Evolutionary conservation across 2,329 filamentous ascomycete species (phyloP).

Genomic region (Huntiella abstrusa): DNA sequence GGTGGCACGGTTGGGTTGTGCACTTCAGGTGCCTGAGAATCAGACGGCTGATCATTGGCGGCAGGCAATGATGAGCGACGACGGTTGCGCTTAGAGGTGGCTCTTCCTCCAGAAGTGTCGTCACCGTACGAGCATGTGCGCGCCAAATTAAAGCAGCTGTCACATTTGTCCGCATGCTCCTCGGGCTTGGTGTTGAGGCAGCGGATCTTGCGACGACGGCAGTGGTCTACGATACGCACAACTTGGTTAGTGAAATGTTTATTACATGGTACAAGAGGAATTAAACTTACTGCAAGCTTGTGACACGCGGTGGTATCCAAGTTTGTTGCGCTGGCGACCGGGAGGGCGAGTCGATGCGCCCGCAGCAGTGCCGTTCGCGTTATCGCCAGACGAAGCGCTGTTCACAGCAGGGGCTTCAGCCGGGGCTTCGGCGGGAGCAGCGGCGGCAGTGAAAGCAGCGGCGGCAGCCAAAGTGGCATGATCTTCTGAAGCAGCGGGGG

Average conservation of each 20-base stretch:
- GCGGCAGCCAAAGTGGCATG: constrained; percentile 13
- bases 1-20: too few species aligned
- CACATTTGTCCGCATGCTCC: constrained; percentile 47
- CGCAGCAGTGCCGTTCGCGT: not conserved
- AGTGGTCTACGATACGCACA: constrained; percentile 48
- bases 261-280: not conserved
- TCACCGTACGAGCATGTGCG: too few species aligned
- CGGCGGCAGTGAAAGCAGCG: constrained; percentile 16
- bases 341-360: too few species aligned
- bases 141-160: constrained; percentile 68
- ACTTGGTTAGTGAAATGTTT: not conserved
- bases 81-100: too few species aligned
- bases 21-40: too few species aligned
- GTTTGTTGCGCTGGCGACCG: constrained; percentile 47
- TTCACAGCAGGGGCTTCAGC: too few species aligned
- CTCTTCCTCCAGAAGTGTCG: too few species aligned
- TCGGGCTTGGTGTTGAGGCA: constrained; percentile 28
- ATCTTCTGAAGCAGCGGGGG: not conserved
- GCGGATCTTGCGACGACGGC: constrained; percentile 80
- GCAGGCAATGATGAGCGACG: too few species aligned
- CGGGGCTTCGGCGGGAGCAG: constrained; percentile 14
- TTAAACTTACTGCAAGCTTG: constrained; percentile 79
- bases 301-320: constrained; percentile 88
- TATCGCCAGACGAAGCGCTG: not conserved
- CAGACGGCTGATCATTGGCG: too few species aligned